Conservation (phyloP, 345 rosid genomes). For the Mercurialis annua region DNA sequence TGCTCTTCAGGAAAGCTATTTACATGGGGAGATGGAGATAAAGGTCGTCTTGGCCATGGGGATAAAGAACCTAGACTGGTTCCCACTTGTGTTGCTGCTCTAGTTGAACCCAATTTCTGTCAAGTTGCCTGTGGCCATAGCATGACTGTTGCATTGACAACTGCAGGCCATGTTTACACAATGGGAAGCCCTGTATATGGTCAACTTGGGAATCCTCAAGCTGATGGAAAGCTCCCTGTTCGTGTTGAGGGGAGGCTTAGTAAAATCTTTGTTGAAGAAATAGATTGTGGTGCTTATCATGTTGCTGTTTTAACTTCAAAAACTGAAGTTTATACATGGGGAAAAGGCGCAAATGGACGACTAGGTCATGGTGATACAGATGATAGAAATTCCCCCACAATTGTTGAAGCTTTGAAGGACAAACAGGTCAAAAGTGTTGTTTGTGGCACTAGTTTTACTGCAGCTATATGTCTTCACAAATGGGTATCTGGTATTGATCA, state of each 20-base stretch:
- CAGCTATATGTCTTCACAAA: slow-evolving; percentile 59
- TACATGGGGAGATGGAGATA: slow-evolving; percentile 68
- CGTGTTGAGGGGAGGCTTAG: slow-evolving; percentile 42
- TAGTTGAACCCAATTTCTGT: slow-evolving; percentile 45
- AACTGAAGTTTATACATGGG: slow-evolving; percentile 68
- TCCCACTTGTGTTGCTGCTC: slow-evolving; percentile 45
- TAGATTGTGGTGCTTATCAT: slow-evolving; percentile 61
- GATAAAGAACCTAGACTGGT: slow-evolving; percentile 46
- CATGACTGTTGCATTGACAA: slow-evolving; percentile 49
- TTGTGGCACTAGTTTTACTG: slow-evolving; percentile 55
- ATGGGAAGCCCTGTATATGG: slow-evolving; percentile 55
- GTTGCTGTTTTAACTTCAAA: slow-evolving; percentile 53
- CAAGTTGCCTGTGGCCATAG: slow-evolving; percentile 65
- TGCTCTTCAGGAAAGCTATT: slow-evolving; percentile 48
- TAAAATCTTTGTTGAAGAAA: slow-evolving; percentile 46
- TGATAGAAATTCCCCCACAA: slow-evolving; percentile 41
- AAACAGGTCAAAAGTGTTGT: slow-evolving; percentile 54
- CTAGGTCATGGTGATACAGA: slow-evolving; percentile 57
- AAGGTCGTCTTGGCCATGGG: slow-evolving; percentile 62
- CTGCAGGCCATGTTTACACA: slow-evolving; percentile 44
- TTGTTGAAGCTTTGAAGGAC: slow-evolving; percentile 53
- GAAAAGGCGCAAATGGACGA: slow-evolving; percentile 59
- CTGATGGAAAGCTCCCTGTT: slow-evolving; percentile 39
- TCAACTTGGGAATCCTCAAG: slow-evolving; percentile 41
- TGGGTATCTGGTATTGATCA: slow-evolving; percentile 42